Percentiles rank a stretch among this genome's conserved stretches.
Evolutionary conservation across 2,329 filamentous ascomycete genomes (phyloP).

Genomic region (Scortechinia acanthostroma): DNA sequence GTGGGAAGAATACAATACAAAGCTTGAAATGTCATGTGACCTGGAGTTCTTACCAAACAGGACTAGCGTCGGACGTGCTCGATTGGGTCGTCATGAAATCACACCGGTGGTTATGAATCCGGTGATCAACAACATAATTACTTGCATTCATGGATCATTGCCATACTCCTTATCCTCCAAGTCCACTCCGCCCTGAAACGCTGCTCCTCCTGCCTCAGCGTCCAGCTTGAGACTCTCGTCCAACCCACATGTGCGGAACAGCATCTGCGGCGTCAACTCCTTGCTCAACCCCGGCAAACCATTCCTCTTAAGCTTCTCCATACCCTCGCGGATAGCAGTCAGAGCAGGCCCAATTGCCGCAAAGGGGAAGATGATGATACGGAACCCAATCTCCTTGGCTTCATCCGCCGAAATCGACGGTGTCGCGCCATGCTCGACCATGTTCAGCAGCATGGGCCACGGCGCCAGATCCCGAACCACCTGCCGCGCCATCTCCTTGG

Average conservation of each 20-base stretch:
- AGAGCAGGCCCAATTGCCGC: constrained; percentile 25
- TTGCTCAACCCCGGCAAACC: constrained; percentile 18
- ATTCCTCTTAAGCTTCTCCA: constrained; percentile 23
- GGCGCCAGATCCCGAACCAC: constrained; percentile 26
- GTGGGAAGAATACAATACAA: too few species aligned
- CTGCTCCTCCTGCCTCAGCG: constrained; percentile 21
- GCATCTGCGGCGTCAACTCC: constrained; percentile 22
- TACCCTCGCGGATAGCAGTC: constrained; percentile 20
- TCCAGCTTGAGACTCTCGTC: constrained; percentile 28
- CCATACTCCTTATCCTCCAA: not conserved
- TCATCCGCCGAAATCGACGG: constrained; percentile 25
- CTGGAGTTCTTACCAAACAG: too few species aligned
- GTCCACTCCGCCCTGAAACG: constrained; percentile 7
- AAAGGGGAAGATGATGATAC: constrained; percentile 30
- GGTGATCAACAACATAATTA: too few species aligned
- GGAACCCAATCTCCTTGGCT: constrained; percentile 26
- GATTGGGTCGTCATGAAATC: too few species aligned
- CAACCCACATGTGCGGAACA: constrained; percentile 32
- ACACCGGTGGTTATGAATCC: too few species aligned
- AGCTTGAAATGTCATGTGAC: too few species aligned
- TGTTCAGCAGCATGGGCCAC: constrained; percentile 30
- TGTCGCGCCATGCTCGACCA: constrained; percentile 30
- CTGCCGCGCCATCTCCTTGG: constrained; percentile 28
- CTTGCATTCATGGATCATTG: too few species aligned
- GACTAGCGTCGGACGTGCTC: too few species aligned